These are phyloP conservation scores for Sungouiella thailandica DNA, from an alignment of 805 yeast species.

Conservation along the genomic window DNA sequence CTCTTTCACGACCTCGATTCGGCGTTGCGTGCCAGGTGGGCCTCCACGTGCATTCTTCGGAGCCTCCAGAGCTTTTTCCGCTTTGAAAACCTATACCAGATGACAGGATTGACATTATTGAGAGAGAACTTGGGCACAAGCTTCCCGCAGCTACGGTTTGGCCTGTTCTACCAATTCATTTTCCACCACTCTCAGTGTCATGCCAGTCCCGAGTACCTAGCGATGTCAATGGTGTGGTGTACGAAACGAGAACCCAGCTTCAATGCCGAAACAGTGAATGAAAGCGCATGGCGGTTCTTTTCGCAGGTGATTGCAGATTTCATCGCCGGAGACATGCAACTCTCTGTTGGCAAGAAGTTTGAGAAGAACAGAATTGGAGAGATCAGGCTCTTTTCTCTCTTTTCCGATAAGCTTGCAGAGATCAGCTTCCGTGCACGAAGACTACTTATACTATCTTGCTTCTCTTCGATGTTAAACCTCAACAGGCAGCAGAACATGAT, in stretches of 20 bases:
- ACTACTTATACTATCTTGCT: background rate
- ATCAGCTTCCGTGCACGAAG: background rate
- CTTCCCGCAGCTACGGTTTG: conserved; percentile 23
- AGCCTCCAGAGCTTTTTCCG: conserved; percentile 6
- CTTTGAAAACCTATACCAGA: conserved; percentile 18
- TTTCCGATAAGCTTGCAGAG: background rate
- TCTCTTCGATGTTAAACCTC: background rate
- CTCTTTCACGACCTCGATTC: conserved; percentile 4
- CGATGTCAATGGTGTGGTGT: background rate
- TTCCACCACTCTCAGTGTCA: background rate
- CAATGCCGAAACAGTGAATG: background rate
- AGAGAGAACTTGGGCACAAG: conserved; percentile 16
- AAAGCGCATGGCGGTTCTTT: background rate
- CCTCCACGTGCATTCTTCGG: conserved; percentile 9
- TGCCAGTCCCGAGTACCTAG: background rate
- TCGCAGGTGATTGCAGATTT: background rate
- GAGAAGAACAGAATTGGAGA: background rate
- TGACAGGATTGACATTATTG: conserved; percentile 6
- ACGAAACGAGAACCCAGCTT: background rate
- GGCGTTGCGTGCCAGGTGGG: conserved; percentile 14
- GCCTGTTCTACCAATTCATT: conserved; percentile 19
- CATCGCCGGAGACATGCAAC: background rate
- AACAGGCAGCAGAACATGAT: background rate
- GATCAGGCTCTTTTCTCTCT: background rate
- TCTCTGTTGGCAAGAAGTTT: background rate